phyloP scores from a whole-genome alignment of 345 rosid genomes.

The Eucalyptus tenuipes region DNA sequence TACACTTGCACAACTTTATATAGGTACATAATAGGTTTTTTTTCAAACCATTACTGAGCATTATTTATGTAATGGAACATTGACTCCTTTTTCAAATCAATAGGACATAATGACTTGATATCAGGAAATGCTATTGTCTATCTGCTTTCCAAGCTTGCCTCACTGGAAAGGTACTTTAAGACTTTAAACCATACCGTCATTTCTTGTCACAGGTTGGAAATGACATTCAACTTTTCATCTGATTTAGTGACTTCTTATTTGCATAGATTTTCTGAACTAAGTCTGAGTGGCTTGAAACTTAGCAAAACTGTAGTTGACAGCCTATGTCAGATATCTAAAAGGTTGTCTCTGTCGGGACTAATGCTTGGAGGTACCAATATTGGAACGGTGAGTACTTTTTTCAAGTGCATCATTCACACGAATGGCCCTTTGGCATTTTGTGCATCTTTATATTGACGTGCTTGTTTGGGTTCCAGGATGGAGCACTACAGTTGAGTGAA shows the following conservation, averaged over 20 bases:
- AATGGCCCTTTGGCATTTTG: not conserved
- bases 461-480: conserved; percentile 39
- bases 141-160: conserved; percentile 52
- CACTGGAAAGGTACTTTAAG: conserved; percentile 40
- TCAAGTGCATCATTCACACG: not conserved
- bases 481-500: conserved; percentile 43
- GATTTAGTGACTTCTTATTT: not conserved
- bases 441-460: not conserved
- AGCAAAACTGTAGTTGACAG: conserved; percentile 50
- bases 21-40: conserved; percentile 26
- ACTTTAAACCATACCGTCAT: not conserved
- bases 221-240: not conserved
- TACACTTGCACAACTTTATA: conserved; percentile 55
- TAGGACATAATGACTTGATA: conserved; percentile 66
- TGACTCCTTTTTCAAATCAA: not conserved
- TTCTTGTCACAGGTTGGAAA: not conserved
- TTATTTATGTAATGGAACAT: not conserved
- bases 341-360: conserved; percentile 47
- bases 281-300: conserved; percentile 69
- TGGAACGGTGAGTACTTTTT: conserved; percentile 49
- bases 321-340: conserved; percentile 61
- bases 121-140: conserved; percentile 51
- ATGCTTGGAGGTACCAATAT: conserved; percentile 71
- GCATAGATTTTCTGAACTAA: conserved; percentile 65
- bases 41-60: not conserved